Base-by-base conservation (phyloP, 108 stramenopile genomes). In the Nitzschia sp. region DNA sequence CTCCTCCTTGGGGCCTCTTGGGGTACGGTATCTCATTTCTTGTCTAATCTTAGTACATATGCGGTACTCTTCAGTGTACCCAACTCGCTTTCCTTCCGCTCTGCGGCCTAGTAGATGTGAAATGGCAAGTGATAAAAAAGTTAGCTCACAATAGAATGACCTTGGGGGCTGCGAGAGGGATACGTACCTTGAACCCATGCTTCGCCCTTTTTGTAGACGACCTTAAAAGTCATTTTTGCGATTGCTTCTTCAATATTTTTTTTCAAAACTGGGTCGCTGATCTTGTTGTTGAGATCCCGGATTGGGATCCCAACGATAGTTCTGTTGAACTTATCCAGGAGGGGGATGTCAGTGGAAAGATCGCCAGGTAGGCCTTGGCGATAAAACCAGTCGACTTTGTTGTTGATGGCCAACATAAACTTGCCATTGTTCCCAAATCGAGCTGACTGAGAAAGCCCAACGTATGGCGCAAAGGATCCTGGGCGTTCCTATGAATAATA, bases 401-500 rank as follows among this genome's bases (percentile, higher is more conserved):
- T 61, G 41, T 61, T 61, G 60, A 45, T 8, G 1, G n/a, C 60
- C 28, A 61, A 1, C 17, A 17, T 26, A 21, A 41, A 61, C 13
- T 34, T 34, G 23, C 35, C 60, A 44, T 61, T 19, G 15, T 16
- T 19, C 21, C 41, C 44, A 41, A 34, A 61, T 8, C 60, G 60
- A 44, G 33, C 60, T 44, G 60, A 61, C 9, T 16, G 33, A 5
- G 36, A 44, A 22, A 61, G n/a, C 2, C 60, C 60, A 41, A 61
- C 1, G 23, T 21, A 45, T 0, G 60, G 60, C 0, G 41, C 60
- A 25, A 44, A 25, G 1, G 60, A 19, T 41, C 23, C 9, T 19
- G 36, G 36, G 0, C 38, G 31, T 25, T 26, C 33, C 36, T 61
- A 2, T 23, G 41, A 23, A 45, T 22, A 50, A 27, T 32, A 45